These are phyloP conservation scores for Phytopythium cucurbitacearum DNA, from an alignment of 352 stramenopile species.

Conservation along the genomic window DNA sequence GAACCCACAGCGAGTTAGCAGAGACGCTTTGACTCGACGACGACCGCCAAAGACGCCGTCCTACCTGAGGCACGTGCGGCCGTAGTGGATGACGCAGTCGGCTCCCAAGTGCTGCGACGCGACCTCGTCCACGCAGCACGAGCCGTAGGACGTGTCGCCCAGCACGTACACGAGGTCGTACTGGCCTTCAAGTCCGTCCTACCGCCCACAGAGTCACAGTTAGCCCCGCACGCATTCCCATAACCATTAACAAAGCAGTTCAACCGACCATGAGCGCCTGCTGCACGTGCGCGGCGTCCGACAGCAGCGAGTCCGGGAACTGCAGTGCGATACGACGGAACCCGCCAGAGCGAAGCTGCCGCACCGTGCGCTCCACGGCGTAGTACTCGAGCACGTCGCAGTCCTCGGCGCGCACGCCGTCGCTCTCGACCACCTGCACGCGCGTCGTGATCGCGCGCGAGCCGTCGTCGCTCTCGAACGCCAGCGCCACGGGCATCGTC, in stretches of 20 bases:
- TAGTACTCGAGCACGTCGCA: conserved; percentile 54
- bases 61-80: conserved; percentile 88
- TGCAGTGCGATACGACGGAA: conserved; percentile 90
- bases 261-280: conserved; percentile 43
- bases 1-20: conserved; percentile 5
- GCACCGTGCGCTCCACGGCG: conserved; percentile 53
- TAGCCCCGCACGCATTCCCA: background rate
- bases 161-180: conserved; percentile 89
- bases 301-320: conserved; percentile 93
- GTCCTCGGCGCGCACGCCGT: conserved; percentile 42
- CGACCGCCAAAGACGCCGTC: background rate
- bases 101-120: conserved; percentile 91
- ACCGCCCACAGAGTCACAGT: conserved; percentile 4
- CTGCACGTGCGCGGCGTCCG: conserved; percentile 87
- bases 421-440: conserved; percentile 45
- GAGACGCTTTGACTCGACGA: conserved; percentile 1
- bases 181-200: conserved; percentile 33
- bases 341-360: conserved; percentile 48
- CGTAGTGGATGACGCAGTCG: conserved; percentile 94
- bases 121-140: conserved; percentile 96
- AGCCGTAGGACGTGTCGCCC: conserved; percentile 94
- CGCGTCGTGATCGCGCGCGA: conserved; percentile 69
- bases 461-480: conserved; percentile 81
- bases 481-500: conserved; percentile 65
- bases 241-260: background rate